A percentile compares a stretch with the other conserved stretches of the same genome.
These are phyloP conservation scores for Scutellaria baicalensis DNA, from an alignment of 257 asterid genomes.

Conservation along the genomic window DNA sequence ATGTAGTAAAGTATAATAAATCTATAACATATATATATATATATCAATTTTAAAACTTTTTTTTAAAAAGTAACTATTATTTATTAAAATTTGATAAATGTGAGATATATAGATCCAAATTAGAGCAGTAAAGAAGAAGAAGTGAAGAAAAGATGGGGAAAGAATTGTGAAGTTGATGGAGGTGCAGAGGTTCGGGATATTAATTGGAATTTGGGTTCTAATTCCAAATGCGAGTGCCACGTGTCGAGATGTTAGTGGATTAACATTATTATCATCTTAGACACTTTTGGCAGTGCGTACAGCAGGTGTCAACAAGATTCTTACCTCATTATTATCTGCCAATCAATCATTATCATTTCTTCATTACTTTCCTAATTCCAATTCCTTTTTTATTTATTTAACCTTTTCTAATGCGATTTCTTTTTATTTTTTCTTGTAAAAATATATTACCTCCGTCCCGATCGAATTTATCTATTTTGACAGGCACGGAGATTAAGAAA, in stretches of 20 bases:
- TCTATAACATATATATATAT: too few relatives aligned
- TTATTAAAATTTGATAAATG: too few relatives aligned
- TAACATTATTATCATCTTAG: constrained; percentile 5
- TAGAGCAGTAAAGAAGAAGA: too few relatives aligned
- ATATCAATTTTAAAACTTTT: too few relatives aligned
- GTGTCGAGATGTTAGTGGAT: constrained; percentile 14
- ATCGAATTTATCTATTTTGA: too few relatives aligned
- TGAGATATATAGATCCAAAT: too few relatives aligned
- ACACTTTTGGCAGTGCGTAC: constrained; percentile 22
- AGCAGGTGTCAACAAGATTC: constrained; percentile 8
- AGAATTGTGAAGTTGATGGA: not conserved
- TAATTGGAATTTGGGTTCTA: constrained; percentile 1
- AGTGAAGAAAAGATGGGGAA: not conserved
- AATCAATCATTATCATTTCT: constrained; percentile 3
- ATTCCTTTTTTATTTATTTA: not conserved
- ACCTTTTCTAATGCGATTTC: not conserved
- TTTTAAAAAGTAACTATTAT: too few relatives aligned
- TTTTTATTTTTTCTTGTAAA: too few relatives aligned
- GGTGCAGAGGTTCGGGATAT: constrained; percentile 5
- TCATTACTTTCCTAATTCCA: not conserved
- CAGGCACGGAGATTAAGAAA: too few relatives aligned
- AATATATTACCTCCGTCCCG: too few relatives aligned
- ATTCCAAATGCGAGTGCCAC: not conserved
- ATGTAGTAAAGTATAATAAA: too few relatives aligned
- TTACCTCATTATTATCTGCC: constrained; percentile 11